phyloP scores from a whole-genome alignment of 768 basidiomycete genomes.

The Lactarius akahatsu region DNA sequence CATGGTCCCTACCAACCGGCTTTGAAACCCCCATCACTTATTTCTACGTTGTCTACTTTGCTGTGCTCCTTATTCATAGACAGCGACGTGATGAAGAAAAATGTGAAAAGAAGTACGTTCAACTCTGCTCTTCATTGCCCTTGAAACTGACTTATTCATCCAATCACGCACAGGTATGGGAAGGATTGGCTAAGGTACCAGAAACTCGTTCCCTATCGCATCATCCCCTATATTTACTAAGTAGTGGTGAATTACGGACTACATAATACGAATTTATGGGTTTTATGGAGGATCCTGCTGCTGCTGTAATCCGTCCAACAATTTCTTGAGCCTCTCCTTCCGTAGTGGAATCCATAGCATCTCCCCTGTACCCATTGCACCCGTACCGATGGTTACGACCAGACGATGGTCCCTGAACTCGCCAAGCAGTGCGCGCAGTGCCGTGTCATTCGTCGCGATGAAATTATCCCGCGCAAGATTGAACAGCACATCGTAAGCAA shows the following conservation, averaged over 20 bases:
- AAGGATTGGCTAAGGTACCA: constrained; percentile 93
- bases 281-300: constrained; percentile 1
- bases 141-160: constrained; percentile 1
- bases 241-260: not conserved
- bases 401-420: constrained; percentile 93
- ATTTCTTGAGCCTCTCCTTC: constrained; percentile 63
- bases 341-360: constrained; percentile 86
- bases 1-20: constrained; percentile 93
- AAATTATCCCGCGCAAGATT: constrained; percentile 76
- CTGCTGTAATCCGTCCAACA: constrained; percentile 34
- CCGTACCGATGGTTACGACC: constrained; percentile 50
- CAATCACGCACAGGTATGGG: constrained; percentile 64
- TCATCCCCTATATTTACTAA: constrained; percentile 82
- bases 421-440: constrained; percentile 74
- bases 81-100: constrained; percentile 90
- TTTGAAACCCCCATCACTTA: constrained; percentile 93
- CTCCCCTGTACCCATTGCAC: constrained; percentile 43
- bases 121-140: constrained; percentile 1
- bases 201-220: constrained; percentile 79
- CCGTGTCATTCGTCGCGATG: constrained; percentile 84
- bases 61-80: constrained; percentile 84
- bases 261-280: not conserved
- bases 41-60: constrained; percentile 91
- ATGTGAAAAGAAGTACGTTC: constrained; percentile 64
- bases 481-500: constrained; percentile 68